Conservation (phyloP, 208 protist genomes). For the Acanthamoeba healyi region DNA sequence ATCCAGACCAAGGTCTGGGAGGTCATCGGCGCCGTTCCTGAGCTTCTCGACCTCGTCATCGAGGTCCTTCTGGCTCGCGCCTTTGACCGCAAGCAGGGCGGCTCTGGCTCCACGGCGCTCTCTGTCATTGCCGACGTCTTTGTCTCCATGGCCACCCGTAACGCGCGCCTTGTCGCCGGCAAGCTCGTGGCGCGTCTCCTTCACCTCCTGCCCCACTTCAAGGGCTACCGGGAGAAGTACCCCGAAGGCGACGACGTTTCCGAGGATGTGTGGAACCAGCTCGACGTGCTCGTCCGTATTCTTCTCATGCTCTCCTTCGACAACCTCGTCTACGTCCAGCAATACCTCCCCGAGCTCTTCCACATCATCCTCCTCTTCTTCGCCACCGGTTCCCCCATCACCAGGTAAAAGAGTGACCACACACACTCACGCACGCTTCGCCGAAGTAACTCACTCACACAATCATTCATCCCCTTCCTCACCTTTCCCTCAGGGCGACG, state of each 20-base stretch:
- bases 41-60: constrained; percentile 36
- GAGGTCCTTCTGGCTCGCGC: constrained; percentile 15
- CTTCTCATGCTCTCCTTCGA: constrained; percentile 83
- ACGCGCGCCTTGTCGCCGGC: constrained; percentile 71
- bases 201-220: constrained; percentile 8
- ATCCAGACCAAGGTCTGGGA: constrained; percentile 67
- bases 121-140: constrained; percentile 73
- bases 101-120: constrained; percentile 12
- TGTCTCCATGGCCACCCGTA: constrained; percentile 74
- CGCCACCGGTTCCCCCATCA: constrained; percentile 67
- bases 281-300: constrained; percentile 81
- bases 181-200: constrained; percentile 69
- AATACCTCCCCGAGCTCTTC: constrained; percentile 82
- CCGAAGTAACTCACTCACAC: background rate
- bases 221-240: constrained; percentile 1
- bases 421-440: background rate
- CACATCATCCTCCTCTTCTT: constrained; percentile 79
- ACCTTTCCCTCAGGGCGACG: too few relatives aligned
- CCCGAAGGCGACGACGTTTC: background rate
- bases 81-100: constrained; percentile 40
- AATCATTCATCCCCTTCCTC: background rate
- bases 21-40: constrained; percentile 71
- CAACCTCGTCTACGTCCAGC: constrained; percentile 80
- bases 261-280: constrained; percentile 67
- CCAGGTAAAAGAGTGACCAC: too few relatives aligned